phyloP scores from a whole-genome alignment of 805 yeast species.

The Metschnikowia colocasiae region DNA sequence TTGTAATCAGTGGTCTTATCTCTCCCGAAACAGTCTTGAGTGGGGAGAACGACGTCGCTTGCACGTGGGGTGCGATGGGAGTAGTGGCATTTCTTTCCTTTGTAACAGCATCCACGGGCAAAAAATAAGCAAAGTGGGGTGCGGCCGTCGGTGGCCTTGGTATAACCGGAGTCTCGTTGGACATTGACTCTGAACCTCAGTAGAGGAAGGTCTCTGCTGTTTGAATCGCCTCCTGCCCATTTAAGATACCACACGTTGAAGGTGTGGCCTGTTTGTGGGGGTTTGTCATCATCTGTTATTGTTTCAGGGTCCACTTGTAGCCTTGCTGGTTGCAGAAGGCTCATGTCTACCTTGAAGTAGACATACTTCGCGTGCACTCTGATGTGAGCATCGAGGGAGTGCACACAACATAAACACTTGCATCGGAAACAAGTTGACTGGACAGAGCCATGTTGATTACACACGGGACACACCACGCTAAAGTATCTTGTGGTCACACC shows the following conservation, averaged over 20 bases:
- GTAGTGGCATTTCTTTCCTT: constrained; percentile 73
- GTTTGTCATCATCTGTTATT: constrained; percentile 55
- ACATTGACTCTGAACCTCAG: constrained; percentile 60
- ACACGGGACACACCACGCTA: too few relatives aligned
- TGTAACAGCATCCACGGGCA: constrained; percentile 83
- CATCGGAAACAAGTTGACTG: too few relatives aligned
- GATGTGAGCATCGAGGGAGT: constrained; percentile 1
- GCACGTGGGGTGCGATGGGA: constrained; percentile 71
- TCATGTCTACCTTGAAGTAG: background rate
- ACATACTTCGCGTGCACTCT: background rate
- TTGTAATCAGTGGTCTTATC: constrained; percentile 76
- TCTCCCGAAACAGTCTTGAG: constrained; percentile 89
- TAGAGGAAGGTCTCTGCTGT: constrained; percentile 41
- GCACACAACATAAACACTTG: background rate
- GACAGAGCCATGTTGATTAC: too few relatives aligned
- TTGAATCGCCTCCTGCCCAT: constrained; percentile 75
- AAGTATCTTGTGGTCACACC: too few relatives aligned
- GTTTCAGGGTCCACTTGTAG: constrained; percentile 65
- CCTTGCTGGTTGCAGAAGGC: constrained; percentile 51
- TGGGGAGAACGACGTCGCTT: constrained; percentile 54
- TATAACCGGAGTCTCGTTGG: constrained; percentile 66
- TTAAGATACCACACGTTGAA: constrained; percentile 86
- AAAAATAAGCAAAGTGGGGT: constrained; percentile 73
- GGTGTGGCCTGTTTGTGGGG: constrained; percentile 75
- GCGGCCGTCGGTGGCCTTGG: constrained; percentile 53